These are phyloP conservation scores for Cyathus striatus DNA, from an alignment of 768 basidiomycete genomes.

Conservation along the genomic window DNA sequence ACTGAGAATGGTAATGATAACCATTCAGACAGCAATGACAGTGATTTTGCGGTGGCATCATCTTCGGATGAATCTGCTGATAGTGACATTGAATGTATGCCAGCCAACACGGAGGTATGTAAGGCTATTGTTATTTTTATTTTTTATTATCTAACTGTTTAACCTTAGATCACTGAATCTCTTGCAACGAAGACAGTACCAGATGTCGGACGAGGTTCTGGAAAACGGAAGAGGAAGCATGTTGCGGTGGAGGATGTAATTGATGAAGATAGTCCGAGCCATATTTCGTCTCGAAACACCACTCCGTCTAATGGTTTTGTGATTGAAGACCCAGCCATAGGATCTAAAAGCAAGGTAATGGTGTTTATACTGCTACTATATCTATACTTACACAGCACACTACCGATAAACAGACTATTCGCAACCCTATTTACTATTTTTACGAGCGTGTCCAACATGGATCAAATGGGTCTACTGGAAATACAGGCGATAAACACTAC, in stretches of 20 bases:
- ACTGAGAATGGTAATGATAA: not conserved
- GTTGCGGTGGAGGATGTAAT: not conserved
- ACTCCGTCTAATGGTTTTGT: not conserved
- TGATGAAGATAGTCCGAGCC: not conserved
- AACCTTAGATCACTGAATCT: not conserved
- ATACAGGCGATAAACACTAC: conserved; percentile 14
- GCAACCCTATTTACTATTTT: conserved; percentile 14
- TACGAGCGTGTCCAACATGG: conserved; percentile 8
- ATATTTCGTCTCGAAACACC: not conserved
- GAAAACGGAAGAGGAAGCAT: not conserved
- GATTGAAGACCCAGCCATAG: not conserved
- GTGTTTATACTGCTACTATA: too few relatives aligned
- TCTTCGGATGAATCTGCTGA: not conserved
- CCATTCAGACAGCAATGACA: not conserved
- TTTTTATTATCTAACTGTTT: not conserved
- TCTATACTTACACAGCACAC: too few relatives aligned
- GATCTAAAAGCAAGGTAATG: too few relatives aligned
- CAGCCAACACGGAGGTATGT: not conserved
- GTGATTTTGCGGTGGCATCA: not conserved
- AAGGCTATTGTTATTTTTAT: not conserved
- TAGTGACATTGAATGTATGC: not conserved
- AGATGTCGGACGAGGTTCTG: not conserved
- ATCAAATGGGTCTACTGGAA: conserved; percentile 5
- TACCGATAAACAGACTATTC: too few relatives aligned
- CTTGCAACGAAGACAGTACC: not conserved